Evolutionary conservation across 257 asterid genomes (phyloP).

Genomic region (Lantana camara): DNA sequence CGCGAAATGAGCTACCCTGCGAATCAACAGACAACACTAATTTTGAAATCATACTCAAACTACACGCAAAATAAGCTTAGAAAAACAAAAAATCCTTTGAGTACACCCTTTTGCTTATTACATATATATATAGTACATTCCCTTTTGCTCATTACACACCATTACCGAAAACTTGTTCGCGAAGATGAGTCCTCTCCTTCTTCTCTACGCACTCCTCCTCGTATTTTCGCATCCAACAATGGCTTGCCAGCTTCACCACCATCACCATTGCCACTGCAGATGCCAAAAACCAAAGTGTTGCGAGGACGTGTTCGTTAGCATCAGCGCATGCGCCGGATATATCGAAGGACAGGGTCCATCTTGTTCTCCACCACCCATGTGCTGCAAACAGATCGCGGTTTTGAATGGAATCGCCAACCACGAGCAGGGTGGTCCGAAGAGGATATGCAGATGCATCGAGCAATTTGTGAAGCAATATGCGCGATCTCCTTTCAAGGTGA

Average conservation of each 20-base stretch:
- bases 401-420: slow-evolving; percentile 26
- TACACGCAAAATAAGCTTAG: slow-evolving; percentile 14
- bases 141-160: too few species aligned
- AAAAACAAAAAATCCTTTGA: too few species aligned
- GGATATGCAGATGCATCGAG: slow-evolving; percentile 44
- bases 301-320: slow-evolving; percentile 31
- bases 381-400: slow-evolving; percentile 25
- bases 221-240: too few species aligned
- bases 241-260: too few species aligned
- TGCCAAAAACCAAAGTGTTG: slow-evolving; percentile 6
- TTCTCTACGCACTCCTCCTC: neutral
- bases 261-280: too few species aligned
- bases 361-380: slow-evolving; percentile 5
- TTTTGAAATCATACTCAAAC: slow-evolving; percentile 9
- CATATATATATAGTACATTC: too few species aligned
- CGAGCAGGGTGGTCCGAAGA: slow-evolving; percentile 14
- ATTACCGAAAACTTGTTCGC: too few species aligned
- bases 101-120: too few species aligned
- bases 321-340: slow-evolving; percentile 16
- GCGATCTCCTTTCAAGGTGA: neutral
- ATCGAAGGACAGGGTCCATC: slow-evolving; percentile 14
- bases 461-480: neutral
- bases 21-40: too few species aligned
- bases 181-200: slow-evolving; percentile 12
- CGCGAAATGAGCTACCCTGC: too few species aligned